These are phyloP conservation scores for Pythium folliculosum DNA, from an alignment of 352 stramenopile species.

Conservation along the genomic window DNA sequence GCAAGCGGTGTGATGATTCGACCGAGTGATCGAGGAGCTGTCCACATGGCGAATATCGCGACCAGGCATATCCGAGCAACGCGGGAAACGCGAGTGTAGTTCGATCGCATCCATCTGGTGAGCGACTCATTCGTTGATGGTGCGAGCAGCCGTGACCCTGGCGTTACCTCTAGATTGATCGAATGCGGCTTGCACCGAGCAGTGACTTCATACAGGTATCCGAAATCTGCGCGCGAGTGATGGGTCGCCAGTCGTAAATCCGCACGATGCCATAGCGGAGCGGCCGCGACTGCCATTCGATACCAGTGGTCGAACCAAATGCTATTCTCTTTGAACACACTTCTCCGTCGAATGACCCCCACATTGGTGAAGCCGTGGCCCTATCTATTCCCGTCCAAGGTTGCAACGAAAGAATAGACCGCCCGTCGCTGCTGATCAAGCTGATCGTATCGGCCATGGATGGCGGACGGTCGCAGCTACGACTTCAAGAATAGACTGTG, in stretches of 20 bases:
- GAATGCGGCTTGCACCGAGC: neutral
- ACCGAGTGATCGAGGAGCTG: constrained; percentile 8
- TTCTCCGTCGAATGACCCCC: neutral
- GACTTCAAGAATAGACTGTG: too few species aligned
- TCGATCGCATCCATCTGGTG: constrained; percentile 15
- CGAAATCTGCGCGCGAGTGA: constrained; percentile 10
- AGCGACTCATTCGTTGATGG: neutral
- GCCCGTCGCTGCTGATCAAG: too few species aligned
- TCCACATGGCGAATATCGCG: constrained; percentile 20
- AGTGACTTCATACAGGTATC: constrained; percentile 22
- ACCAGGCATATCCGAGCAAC: constrained; percentile 21
- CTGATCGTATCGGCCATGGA: too few species aligned
- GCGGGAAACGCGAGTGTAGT: constrained; percentile 7
- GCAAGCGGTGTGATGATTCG: constrained; percentile 11
- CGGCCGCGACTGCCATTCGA: neutral
- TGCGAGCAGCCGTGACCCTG: neutral
- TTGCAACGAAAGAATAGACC: too few species aligned
- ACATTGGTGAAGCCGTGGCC: too few species aligned
- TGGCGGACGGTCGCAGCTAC: too few species aligned
- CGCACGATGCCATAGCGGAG: neutral
- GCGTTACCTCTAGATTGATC: constrained; percentile 18
- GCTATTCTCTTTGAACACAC: neutral
- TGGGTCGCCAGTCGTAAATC: neutral
- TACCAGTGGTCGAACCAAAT: neutral
- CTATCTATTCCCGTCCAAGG: too few species aligned